Conservation (phyloP, 306 rosid species). For the Trichosanthes cucumerina region DNA sequence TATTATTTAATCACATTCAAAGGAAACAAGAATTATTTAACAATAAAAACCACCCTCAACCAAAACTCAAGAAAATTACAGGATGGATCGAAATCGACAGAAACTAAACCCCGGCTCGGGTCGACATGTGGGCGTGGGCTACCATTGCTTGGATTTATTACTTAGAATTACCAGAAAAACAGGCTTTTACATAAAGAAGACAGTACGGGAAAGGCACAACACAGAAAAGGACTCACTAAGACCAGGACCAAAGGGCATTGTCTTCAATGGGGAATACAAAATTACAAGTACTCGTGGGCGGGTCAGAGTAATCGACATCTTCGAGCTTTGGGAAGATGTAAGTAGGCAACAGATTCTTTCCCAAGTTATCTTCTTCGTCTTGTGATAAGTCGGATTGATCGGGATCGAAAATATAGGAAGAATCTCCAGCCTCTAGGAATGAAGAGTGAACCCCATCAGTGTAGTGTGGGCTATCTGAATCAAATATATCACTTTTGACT, state of each 20-base stretch:
- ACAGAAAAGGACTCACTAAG: constrained; percentile 19
- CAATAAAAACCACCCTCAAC: neutral
- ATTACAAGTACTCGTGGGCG: constrained; percentile 37
- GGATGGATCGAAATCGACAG: neutral
- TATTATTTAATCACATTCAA: constrained; percentile 10
- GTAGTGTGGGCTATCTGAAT: constrained; percentile 61
- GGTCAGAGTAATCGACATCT: constrained; percentile 49
- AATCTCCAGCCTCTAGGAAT: constrained; percentile 38
- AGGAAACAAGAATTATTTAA: constrained; percentile 3
- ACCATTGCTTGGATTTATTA: neutral
- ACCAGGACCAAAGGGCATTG: constrained; percentile 73
- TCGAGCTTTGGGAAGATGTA: constrained; percentile 57
- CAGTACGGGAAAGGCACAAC: neutral
- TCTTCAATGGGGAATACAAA: constrained; percentile 65
- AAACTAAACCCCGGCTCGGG: neutral
- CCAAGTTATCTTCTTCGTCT: constrained; percentile 62
- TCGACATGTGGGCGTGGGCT: neutral
- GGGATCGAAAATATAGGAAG: constrained; percentile 31
- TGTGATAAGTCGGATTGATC: constrained; percentile 61
- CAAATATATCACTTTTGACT: constrained; percentile 54
- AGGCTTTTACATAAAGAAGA: neutral
- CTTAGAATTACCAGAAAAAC: neutral
- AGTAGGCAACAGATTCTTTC: constrained; percentile 33
- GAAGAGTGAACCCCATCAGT: constrained; percentile 49
- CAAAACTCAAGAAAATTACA: neutral